Base-by-base conservation (phyloP, 352 stramenopile species). In the Phytophthora aleatoria region DNA sequence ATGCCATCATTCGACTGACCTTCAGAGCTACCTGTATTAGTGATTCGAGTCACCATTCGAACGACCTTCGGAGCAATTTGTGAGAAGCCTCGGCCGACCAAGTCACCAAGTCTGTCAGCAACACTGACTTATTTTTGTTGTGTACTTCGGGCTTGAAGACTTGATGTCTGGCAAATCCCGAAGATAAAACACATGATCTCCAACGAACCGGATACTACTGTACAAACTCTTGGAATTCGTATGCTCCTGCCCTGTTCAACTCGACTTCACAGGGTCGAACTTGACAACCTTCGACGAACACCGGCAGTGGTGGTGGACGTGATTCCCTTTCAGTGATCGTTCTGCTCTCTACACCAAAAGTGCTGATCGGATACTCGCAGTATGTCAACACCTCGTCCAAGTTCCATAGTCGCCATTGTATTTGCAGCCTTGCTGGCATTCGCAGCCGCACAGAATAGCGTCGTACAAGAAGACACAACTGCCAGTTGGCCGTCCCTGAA, bases 171-270 rank as follows among this genome's bases (percentile, higher is more conserved):
- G 53, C 61, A 68, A 68, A 68, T 45, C 61, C 48, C 36, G 3
- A 63, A 53, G 61, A 68, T 68, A 68, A 67, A 64, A 48, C 61
- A 64, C 61, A 50, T 68, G 60, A 55, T 62, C 28, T 24, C 13
- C 3, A 50, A 7, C 24, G 38, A 68, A 68, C 61, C 61, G 61
- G 41, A 68, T 68, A 68, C 50, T 43, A 26, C 16, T 12, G 26
- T 39, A 24, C 45, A 41, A 33, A n/a, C 15, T 31, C 20, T 48
- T 30, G 9, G 9, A 48, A 48, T 48, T 48, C 16, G 42, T 48
- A 48, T 59, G 36, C 13, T 3, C 39, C 5, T 49, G 36, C 38
- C 9, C 27, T 15, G 12, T 36, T 31, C 43, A 63, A 43, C 45
- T 48, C 35, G n/a, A 15, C 39, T 26, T 20, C 27, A 24, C n/a